These are phyloP conservation scores for Vaccinium corymbosum DNA, from an alignment of 148 eudicot species.

Conservation along the genomic window DNA sequence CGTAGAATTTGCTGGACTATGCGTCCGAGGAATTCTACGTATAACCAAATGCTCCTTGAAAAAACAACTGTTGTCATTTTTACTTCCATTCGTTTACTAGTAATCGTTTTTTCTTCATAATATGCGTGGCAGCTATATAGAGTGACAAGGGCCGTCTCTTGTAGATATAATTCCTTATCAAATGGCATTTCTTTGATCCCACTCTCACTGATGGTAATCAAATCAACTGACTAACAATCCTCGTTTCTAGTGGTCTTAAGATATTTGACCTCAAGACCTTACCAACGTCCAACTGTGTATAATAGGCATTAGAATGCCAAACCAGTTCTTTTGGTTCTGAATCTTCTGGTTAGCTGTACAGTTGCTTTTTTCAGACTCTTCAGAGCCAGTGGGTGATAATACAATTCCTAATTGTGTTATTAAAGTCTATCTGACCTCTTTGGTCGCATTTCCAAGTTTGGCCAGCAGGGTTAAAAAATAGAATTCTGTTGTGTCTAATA, in stretches of 20 bases:
- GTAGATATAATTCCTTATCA: background rate
- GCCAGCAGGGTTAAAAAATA: background rate
- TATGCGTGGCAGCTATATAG: background rate
- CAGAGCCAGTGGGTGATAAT: background rate
- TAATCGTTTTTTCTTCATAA: background rate
- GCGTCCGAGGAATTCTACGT: background rate
- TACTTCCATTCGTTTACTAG: background rate
- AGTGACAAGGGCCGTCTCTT: background rate
- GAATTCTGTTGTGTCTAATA: background rate
- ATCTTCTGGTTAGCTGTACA: background rate
- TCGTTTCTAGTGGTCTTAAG: background rate
- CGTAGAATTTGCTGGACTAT: background rate
- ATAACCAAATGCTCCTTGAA: background rate
- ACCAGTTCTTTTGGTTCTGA: background rate
- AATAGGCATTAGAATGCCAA: background rate
- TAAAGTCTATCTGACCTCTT: background rate
- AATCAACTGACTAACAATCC: background rate
- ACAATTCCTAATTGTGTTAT: background rate
- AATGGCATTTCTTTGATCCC: background rate
- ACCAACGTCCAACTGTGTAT: background rate
- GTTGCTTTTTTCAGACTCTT: slow-evolving; percentile 7
- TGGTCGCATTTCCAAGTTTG: background rate
- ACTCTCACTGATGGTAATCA: background rate
- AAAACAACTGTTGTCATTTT: background rate
- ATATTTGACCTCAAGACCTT: background rate